Evolutionary conservation across 345 rosid species (phyloP).

Genomic region (Orychophragmus violaceus): DNA sequence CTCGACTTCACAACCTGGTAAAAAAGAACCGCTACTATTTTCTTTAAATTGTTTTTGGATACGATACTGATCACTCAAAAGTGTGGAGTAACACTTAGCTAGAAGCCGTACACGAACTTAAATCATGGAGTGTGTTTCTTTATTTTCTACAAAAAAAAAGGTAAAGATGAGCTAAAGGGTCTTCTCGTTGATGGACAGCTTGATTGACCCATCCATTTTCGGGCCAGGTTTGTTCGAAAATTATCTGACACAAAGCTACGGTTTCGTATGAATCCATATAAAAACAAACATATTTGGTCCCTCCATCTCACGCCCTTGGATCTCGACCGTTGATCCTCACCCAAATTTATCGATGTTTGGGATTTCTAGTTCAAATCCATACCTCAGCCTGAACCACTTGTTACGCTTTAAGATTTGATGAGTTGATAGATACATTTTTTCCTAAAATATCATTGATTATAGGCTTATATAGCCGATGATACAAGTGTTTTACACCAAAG

Average conservation of each 20-base stretch:
- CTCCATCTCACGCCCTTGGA: conserved; percentile 7
- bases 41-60: too few species aligned
- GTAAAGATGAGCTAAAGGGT: conserved; percentile 15
- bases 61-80: too few species aligned
- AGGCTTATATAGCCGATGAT: neutral
- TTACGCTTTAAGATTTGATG: neutral
- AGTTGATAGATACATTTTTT: neutral
- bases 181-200: conserved; percentile 43
- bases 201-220: conserved; percentile 36
- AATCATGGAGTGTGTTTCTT: neutral
- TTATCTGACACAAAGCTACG: conserved; percentile 28
- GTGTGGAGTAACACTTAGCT: too few species aligned
- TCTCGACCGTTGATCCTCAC: conserved; percentile 18
- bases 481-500: neutral
- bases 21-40: too few species aligned
- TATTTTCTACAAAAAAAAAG: neutral
- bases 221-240: conserved; percentile 24
- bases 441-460: neutral
- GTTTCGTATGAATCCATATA: conserved; percentile 30
- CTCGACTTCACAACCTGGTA: too few species aligned
- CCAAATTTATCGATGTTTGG: neutral
- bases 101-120: too few species aligned
- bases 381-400: neutral
- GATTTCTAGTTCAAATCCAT: neutral
- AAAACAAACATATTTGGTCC: conserved; percentile 23